Conservation (phyloP, 768 basidiomycete species). For the Rhizopogon vulgaris region DNA sequence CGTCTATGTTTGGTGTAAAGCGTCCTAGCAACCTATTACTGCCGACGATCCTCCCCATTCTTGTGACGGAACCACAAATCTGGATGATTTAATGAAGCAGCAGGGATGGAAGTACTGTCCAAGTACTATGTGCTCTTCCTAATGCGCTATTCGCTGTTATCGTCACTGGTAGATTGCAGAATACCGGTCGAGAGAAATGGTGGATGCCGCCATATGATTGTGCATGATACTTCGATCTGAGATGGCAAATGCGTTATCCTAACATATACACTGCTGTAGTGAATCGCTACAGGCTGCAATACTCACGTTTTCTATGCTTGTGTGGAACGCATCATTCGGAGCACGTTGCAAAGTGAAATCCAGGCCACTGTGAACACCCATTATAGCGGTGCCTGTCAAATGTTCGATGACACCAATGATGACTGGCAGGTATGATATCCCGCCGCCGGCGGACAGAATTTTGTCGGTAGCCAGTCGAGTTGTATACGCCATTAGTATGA, state of each 20-base stretch:
- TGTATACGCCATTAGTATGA: no score
- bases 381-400: constrained; percentile 22
- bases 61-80: constrained; percentile 53
- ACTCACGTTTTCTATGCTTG: constrained; percentile 54
- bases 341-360: constrained; percentile 29
- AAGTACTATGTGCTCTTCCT: constrained; percentile 29
- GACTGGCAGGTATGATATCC: no score
- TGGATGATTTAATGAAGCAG: constrained; percentile 43
- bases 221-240: constrained; percentile 20
- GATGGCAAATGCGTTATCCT: neutral
- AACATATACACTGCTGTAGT: constrained; percentile 27
- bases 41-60: constrained; percentile 39
- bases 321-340: constrained; percentile 39
- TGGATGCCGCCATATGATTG: constrained; percentile 58
- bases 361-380: constrained; percentile 23
- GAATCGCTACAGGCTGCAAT: constrained; percentile 52
- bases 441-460: no score
- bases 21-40: constrained; percentile 39
- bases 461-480: no score
- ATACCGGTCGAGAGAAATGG: constrained; percentile 44
- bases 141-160: neutral
- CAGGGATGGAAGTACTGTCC: constrained; percentile 63
- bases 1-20: constrained; percentile 53
- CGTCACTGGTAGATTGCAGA: constrained; percentile 28
- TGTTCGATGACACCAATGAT: constrained; percentile 31